phyloP scores from a whole-genome alignment of 2,329 filamentous ascomycete genomes.

The Neopestalotiopsis sp. region DNA sequence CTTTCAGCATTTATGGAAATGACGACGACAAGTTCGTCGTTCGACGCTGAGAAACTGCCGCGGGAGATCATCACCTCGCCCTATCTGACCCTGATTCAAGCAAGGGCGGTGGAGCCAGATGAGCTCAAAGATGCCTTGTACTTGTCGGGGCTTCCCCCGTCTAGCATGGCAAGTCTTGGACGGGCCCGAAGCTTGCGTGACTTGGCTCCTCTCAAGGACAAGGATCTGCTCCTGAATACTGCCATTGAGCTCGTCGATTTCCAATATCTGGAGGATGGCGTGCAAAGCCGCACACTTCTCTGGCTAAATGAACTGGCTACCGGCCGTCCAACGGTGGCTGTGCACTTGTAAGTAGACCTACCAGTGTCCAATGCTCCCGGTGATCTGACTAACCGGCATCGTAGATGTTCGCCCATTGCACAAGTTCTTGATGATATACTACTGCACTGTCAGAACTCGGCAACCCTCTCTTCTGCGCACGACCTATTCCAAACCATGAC shows the following conservation, averaged over 20 bases:
- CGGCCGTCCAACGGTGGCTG: slow-evolving; percentile 60
- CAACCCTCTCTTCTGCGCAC: slow-evolving; percentile 66
- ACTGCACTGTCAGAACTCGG: slow-evolving; percentile 66
- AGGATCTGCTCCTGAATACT: slow-evolving; percentile 66
- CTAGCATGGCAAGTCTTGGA: slow-evolving; percentile 45
- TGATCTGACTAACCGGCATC: background rate
- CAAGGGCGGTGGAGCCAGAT: slow-evolving; percentile 60
- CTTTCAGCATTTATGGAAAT: slow-evolving; percentile 67
- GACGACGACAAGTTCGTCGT: slow-evolving; percentile 44
- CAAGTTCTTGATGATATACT: slow-evolving; percentile 66
- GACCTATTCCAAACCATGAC: slow-evolving; percentile 64
- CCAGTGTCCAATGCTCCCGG: background rate
- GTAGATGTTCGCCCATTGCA: slow-evolving; percentile 61
- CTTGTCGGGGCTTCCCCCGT: slow-evolving; percentile 60
- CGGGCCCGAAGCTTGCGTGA: slow-evolving; percentile 49
- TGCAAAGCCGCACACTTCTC: slow-evolving; percentile 62
- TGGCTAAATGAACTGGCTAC: slow-evolving; percentile 66
- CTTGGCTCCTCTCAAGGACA: slow-evolving; percentile 57
- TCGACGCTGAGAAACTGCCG: slow-evolving; percentile 38
- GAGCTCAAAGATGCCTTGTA: slow-evolving; percentile 68
- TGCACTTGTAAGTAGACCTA: slow-evolving; percentile 57
- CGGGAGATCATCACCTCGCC: slow-evolving; percentile 51
- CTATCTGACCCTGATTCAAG: slow-evolving; percentile 65
- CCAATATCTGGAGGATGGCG: slow-evolving; percentile 65
- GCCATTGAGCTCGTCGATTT: slow-evolving; percentile 72